phyloP scores from a whole-genome alignment of 2,329 filamentous ascomycete species.

The Claviceps africana region DNA sequence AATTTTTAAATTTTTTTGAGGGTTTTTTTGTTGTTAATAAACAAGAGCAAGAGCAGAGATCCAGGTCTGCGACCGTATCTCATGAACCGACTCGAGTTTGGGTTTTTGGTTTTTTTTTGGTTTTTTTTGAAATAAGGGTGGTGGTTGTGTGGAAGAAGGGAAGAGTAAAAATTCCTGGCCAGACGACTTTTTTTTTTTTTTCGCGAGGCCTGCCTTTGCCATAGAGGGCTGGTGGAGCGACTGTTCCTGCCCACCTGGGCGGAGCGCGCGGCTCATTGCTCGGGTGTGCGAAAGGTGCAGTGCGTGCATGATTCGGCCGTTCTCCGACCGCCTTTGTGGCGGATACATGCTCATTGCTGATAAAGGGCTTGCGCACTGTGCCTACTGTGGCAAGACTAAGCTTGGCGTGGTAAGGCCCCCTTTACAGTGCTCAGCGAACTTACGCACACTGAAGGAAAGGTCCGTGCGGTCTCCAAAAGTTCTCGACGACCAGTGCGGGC shows the following conservation, averaged over 20 bases:
- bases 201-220: slow-evolving; percentile 8
- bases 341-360: no score
- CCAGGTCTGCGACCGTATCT: slow-evolving; percentile 45
- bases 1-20: slow-evolving; percentile 49
- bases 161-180: slow-evolving; percentile 23
- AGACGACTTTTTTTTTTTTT: slow-evolving; percentile 22
- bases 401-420: background rate
- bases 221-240: slow-evolving; percentile 10
- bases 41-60: slow-evolving; percentile 47
- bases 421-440: background rate
- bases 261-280: background rate
- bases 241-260: slow-evolving; percentile 3
- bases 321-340: background rate
- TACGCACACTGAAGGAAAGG: background rate
- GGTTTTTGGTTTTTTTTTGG: slow-evolving; percentile 23
- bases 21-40: slow-evolving; percentile 37
- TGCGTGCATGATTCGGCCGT: no score
- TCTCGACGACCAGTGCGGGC: no score
- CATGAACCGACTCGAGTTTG: slow-evolving; percentile 35
- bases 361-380: background rate
- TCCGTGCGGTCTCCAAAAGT: no score
- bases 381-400: background rate
- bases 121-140: slow-evolving; percentile 28
- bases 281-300: no score
- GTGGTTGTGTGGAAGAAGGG: slow-evolving; percentile 30